Conservation (phyloP, 805 yeast species). For the Saturnispora kantuleensis region DNA sequence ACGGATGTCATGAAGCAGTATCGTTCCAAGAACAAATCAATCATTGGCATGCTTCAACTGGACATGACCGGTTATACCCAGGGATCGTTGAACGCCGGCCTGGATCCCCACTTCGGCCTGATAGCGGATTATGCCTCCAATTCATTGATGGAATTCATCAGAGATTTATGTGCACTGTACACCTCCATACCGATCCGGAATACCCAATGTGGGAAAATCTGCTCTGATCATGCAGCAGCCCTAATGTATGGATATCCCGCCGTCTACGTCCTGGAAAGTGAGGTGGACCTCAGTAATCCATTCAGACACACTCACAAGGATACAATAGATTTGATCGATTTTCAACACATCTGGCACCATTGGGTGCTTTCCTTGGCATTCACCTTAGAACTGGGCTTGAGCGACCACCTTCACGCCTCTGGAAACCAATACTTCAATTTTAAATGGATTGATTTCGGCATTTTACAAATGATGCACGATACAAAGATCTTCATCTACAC, state of each 20-base stretch:
- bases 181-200: conserved; percentile 61
- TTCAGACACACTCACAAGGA: conserved; percentile 72
- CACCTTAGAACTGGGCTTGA: conserved; percentile 54
- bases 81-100: conserved; percentile 38
- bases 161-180: conserved; percentile 51
- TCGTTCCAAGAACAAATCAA: conserved; percentile 34
- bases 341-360: conserved; percentile 73
- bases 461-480: conserved; percentile 12
- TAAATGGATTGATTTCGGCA: conserved; percentile 12
- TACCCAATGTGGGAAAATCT: conserved; percentile 82
- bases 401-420: conserved; percentile 13
- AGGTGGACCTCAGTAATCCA: conserved; percentile 51
- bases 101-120: conserved; percentile 67
- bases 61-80: conserved; percentile 85
- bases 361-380: conserved; percentile 67
- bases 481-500: conserved; percentile 10
- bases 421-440: conserved; percentile 8
- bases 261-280: conserved; percentile 73
- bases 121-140: conserved; percentile 59
- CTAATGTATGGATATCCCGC: conserved; percentile 75
- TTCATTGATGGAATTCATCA: conserved; percentile 48
- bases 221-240: conserved; percentile 90
- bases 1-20: conserved; percentile 61
- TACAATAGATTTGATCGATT: conserved; percentile 70
- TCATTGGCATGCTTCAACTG: conserved; percentile 82